A percentile compares a stretch with the other conserved stretches of the same genome.
These are phyloP conservation scores for Tolypocladium ovalisporum DNA, from an alignment of 2,329 filamentous ascomycete genomes.

Conservation along the genomic window DNA sequence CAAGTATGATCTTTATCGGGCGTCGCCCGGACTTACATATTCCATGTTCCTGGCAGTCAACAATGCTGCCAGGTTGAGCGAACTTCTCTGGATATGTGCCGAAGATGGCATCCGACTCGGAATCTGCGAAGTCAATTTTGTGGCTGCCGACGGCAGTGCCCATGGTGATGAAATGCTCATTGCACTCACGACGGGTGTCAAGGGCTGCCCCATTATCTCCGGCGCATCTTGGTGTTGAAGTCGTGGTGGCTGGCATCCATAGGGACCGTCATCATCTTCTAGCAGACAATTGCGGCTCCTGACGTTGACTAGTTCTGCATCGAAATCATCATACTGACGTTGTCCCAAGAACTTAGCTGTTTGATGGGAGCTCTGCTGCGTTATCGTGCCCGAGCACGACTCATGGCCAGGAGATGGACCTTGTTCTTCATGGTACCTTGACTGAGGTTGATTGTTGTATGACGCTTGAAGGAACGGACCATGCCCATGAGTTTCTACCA, in stretches of 20 bases:
- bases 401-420: background rate
- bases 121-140: background rate
- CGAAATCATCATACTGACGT: no score
- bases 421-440: background rate
- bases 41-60: background rate
- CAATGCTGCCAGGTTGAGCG: background rate
- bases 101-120: background rate
- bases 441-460: background rate
- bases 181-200: background rate
- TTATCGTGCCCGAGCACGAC: background rate
- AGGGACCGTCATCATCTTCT: no score
- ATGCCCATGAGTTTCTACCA: no score
- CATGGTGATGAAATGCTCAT: background rate
- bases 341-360: background rate
- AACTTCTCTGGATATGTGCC: background rate
- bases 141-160: background rate
- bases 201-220: background rate
- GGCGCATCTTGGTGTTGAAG: background rate
- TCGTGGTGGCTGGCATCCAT: background rate
- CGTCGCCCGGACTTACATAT: background rate
- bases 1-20: background rate
- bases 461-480: background rate
- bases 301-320: background rate
- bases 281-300: background rate
- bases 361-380: background rate